Evolutionary conservation across 441 rosid species (phyloP).

Genomic region (Corymbia calophylla): DNA sequence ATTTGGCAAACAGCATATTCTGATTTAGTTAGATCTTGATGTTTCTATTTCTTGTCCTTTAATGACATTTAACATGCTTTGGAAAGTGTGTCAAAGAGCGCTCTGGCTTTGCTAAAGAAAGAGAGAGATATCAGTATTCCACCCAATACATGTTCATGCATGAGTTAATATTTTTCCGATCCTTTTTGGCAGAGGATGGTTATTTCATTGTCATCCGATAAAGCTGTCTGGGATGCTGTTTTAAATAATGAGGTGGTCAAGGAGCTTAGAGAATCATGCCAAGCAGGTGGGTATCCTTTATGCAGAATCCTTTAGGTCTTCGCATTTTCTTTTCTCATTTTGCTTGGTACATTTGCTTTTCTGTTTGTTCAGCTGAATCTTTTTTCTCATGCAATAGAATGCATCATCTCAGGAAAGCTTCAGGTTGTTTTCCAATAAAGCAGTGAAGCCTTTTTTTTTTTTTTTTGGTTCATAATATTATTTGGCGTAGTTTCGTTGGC

Average conservation of each 20-base stretch:
- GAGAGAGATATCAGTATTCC: background rate
- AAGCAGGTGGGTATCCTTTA: constrained; percentile 34
- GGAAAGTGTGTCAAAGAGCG: background rate
- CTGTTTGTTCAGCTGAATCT: background rate
- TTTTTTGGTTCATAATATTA: background rate
- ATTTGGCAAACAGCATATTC: background rate
- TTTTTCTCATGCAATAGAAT: background rate
- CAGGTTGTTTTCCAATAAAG: background rate
- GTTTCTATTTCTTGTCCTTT: background rate
- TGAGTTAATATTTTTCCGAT: background rate
- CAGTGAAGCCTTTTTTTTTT: background rate
- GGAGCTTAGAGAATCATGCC: constrained; percentile 49
- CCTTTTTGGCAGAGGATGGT: constrained; percentile 66
- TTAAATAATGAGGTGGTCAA: constrained; percentile 65
- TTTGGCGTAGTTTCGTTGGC: background rate
- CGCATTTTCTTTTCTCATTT: background rate
- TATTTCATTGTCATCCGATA: constrained; percentile 69
- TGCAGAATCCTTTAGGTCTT: background rate
- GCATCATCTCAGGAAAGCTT: background rate
- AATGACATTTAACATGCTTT: background rate
- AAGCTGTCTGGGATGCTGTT: constrained; percentile 88
- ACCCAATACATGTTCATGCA: background rate
- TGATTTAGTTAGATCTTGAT: background rate
- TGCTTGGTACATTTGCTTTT: background rate
- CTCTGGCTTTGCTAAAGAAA: background rate